phyloP scores from a whole-genome alignment of 192 early-diverging fungal genomes.

The Haplosporangium gracile region DNA sequence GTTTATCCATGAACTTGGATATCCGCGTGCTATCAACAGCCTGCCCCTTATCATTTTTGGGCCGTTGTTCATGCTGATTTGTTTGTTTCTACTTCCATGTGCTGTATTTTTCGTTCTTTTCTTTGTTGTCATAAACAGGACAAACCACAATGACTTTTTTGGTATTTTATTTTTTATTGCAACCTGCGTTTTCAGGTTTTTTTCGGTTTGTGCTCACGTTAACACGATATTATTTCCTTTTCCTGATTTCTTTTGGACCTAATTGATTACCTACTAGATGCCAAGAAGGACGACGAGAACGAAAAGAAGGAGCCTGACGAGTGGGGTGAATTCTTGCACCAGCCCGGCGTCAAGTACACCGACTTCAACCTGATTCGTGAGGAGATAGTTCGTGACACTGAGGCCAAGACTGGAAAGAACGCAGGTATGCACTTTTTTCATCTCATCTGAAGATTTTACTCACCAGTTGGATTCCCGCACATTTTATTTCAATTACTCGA shows the following conservation, averaged over 20 bases:
- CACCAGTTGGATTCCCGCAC: neutral
- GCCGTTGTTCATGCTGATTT: neutral
- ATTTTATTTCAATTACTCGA: slow-evolving; percentile 2
- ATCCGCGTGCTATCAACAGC: slow-evolving; percentile 4
- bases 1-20: neutral
- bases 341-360: slow-evolving; percentile 96
- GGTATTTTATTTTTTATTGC: neutral
- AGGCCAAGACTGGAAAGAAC: slow-evolving; percentile 87
- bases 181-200: neutral
- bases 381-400: slow-evolving; percentile 95
- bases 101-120: neutral
- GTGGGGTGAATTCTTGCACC: slow-evolving; percentile 99
- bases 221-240: neutral
- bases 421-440: slow-evolving; percentile 52
- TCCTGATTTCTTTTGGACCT: neutral
- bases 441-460: neutral
- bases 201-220: slow-evolving; percentile 1
- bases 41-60: neutral
- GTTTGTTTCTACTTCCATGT: neutral
- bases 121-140: neutral
- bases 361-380: slow-evolving; percentile 98
- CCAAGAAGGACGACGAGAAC: slow-evolving; percentile 20
- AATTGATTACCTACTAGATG: slow-evolving; percentile 12
- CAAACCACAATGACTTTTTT: neutral
- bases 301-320: slow-evolving; percentile 72